Percentiles rank a stretch among this genome's conserved stretches.
These are phyloP conservation scores for Candolleomyces eurysporus DNA, from an alignment of 768 basidiomycete genomes.

Conservation along the genomic window DNA sequence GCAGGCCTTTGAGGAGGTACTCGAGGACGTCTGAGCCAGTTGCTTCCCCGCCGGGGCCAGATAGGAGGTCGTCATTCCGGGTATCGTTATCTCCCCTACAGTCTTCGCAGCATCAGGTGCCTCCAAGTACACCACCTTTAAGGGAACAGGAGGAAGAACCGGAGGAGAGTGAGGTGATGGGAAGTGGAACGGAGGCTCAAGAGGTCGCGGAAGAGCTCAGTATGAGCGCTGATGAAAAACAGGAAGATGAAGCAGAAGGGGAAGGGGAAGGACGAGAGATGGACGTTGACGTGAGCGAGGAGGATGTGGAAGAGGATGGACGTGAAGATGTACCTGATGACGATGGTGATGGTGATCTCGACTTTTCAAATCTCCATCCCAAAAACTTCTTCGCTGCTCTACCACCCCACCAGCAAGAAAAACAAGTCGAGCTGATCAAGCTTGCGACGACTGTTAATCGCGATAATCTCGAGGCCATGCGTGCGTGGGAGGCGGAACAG, in stretches of 20 bases:
- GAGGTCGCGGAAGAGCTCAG: not conserved
- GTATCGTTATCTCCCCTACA: too few relatives aligned
- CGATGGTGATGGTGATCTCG: not conserved
- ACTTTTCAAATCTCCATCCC: not conserved
- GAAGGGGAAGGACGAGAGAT: not conserved
- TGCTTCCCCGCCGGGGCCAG: too few relatives aligned
- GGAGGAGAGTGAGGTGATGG: too few relatives aligned
- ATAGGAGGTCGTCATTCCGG: too few relatives aligned
- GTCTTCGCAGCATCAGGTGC: too few relatives aligned
- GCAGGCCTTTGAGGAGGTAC: too few relatives aligned
- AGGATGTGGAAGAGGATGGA: not conserved
- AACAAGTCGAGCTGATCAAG: not conserved
- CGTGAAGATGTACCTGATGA: not conserved
- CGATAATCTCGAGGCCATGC: not conserved
- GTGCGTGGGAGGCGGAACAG: not conserved
- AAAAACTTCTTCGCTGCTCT: not conserved
- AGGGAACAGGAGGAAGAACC: too few relatives aligned
- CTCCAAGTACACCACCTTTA: too few relatives aligned
- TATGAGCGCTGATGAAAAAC: not conserved
- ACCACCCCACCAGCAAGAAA: not conserved
- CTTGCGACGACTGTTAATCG: not conserved
- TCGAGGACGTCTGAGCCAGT: too few relatives aligned
- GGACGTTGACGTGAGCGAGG: not conserved
- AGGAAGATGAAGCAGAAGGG: not conserved
- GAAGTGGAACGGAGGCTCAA: not conserved